These are phyloP conservation scores for Citrullus colocynthis DNA, from an alignment of 306 rosid genomes.

Conservation along the genomic window DNA sequence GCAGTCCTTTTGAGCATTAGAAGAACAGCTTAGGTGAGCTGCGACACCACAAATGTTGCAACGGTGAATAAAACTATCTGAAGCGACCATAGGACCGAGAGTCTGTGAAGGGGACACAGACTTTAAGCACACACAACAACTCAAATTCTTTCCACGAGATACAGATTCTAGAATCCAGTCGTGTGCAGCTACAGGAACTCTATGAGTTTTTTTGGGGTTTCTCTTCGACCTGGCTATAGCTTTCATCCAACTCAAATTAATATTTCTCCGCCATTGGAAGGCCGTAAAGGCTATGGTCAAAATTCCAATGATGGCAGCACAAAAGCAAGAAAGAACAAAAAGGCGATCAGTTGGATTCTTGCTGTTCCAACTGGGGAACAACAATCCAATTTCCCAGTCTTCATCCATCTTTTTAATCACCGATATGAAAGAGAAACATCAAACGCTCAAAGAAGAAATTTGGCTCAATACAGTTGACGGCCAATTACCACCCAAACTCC, in stretches of 20 bases:
- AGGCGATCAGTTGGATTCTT: slow-evolving; percentile 70
- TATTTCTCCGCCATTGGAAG: slow-evolving; percentile 95
- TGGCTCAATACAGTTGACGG: background rate
- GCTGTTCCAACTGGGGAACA: slow-evolving; percentile 57
- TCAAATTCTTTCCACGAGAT: slow-evolving; percentile 79
- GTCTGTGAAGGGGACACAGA: slow-evolving; percentile 71
- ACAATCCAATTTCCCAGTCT: slow-evolving; percentile 49
- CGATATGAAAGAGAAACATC: slow-evolving; percentile 3
- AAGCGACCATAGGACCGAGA: slow-evolving; percentile 63
- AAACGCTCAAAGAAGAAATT: slow-evolving; percentile 3
- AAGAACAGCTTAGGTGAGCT: slow-evolving; percentile 74
- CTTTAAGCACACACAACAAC: slow-evolving; percentile 84
- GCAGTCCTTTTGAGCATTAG: slow-evolving; percentile 82
- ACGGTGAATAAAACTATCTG: slow-evolving; percentile 67
- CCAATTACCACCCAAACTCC: background rate
- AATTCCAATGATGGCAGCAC: slow-evolving; percentile 81
- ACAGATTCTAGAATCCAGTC: slow-evolving; percentile 67
- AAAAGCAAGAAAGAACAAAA: slow-evolving; percentile 50
- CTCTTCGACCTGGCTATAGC: slow-evolving; percentile 88
- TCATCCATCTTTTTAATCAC: slow-evolving; percentile 48
- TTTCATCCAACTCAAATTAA: slow-evolving; percentile 90
- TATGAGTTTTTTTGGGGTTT: slow-evolving; percentile 65
- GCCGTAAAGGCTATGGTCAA: slow-evolving; percentile 82
- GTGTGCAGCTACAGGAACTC: slow-evolving; percentile 68
- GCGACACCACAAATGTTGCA: slow-evolving; percentile 82